A percentile compares a stretch with the other conserved stretches of the same genome.
phyloP scores from a whole-genome alignment of 805 yeast species.

The Gaillardinia entomophila region DNA sequence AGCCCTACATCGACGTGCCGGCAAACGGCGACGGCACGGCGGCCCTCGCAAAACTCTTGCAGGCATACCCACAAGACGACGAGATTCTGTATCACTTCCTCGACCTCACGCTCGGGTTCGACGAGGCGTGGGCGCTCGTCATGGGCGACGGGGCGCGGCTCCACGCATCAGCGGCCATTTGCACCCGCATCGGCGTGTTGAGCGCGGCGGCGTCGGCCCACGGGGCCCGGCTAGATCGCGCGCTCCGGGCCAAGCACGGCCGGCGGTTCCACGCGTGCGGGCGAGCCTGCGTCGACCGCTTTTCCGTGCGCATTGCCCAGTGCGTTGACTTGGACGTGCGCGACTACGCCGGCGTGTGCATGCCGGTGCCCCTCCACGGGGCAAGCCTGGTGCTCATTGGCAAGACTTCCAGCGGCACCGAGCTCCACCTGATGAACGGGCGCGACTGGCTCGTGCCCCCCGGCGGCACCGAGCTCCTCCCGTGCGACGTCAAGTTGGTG shows the following conservation, averaged over 20 bases:
- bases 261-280: slow-evolving; percentile 5
- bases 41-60: slow-evolving; percentile 25
- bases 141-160: slow-evolving; percentile 3
- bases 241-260: slow-evolving; percentile 7
- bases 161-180: too few species aligned
- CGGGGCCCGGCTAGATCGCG: slow-evolving; percentile 4
- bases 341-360: slow-evolving; percentile 23
- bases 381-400: too few species aligned
- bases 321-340: slow-evolving; percentile 31
- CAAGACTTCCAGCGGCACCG: slow-evolving; percentile 14
- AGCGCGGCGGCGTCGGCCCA: not conserved
- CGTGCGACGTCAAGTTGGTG: slow-evolving; percentile 28
- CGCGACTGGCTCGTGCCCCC: slow-evolving; percentile 23
- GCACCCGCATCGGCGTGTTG: slow-evolving; percentile 1
- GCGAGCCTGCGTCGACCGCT: not conserved
- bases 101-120: slow-evolving; percentile 45
- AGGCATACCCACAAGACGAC: slow-evolving; percentile 35
- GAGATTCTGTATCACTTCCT: slow-evolving; percentile 35
- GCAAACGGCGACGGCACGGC: slow-evolving; percentile 38
- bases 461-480: slow-evolving; percentile 22
- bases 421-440: slow-evolving; percentile 16
- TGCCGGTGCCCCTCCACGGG: slow-evolving; percentile 17
- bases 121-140: slow-evolving; percentile 40
- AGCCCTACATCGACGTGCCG: slow-evolving; percentile 42
- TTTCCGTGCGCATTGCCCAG: slow-evolving; percentile 24